Evolutionary conservation across 2,329 filamentous ascomycete genomes (phyloP).

Genomic region (Fusarium liriodendri): DNA sequence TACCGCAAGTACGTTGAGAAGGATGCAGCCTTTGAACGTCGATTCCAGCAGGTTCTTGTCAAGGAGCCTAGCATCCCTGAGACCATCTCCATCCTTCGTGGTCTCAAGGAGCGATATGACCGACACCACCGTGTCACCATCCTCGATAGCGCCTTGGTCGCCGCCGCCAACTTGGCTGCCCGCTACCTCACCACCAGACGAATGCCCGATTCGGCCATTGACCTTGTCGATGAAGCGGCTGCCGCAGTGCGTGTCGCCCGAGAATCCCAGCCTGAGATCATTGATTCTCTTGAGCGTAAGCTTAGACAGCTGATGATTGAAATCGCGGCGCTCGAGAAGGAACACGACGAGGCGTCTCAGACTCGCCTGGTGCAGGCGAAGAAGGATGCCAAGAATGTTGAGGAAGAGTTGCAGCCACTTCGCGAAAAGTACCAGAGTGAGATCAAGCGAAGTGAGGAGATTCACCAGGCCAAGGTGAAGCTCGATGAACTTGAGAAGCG

Average conservation of each 20-base stretch:
- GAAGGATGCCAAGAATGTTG: slow-evolving; percentile 92
- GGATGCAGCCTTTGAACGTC: slow-evolving; percentile 95
- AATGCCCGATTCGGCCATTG: slow-evolving; percentile 95
- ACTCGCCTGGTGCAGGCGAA: slow-evolving; percentile 83
- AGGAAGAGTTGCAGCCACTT: slow-evolving; percentile 91
- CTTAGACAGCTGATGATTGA: slow-evolving; percentile 95
- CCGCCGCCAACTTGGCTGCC: slow-evolving; percentile 89
- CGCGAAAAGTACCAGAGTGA: slow-evolving; percentile 96
- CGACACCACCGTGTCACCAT: slow-evolving; percentile 98
- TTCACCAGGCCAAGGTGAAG: slow-evolving; percentile 95
- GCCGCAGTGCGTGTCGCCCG: slow-evolving; percentile 95
- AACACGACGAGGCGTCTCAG: slow-evolving; percentile 94
- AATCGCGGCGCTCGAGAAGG: slow-evolving; percentile 92
- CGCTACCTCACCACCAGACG: slow-evolving; percentile 92
- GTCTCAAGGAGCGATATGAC: slow-evolving; percentile 97
- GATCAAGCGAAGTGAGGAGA: slow-evolving; percentile 88
- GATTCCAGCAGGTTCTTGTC: slow-evolving; percentile 97
- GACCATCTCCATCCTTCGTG: slow-evolving; percentile 97
- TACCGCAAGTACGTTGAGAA: slow-evolving; percentile 99
- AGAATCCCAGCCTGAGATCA: slow-evolving; percentile 95
- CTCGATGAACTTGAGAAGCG: slow-evolving; percentile 92
- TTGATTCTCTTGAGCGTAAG: slow-evolving; percentile 93
- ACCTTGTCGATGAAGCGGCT: slow-evolving; percentile 95
- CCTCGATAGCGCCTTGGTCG: slow-evolving; percentile 90
- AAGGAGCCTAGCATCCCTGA: slow-evolving; percentile 91